Evolutionary conservation across 768 basidiomycete genomes (phyloP).

Genomic region (Cytidiella melzeri): DNA sequence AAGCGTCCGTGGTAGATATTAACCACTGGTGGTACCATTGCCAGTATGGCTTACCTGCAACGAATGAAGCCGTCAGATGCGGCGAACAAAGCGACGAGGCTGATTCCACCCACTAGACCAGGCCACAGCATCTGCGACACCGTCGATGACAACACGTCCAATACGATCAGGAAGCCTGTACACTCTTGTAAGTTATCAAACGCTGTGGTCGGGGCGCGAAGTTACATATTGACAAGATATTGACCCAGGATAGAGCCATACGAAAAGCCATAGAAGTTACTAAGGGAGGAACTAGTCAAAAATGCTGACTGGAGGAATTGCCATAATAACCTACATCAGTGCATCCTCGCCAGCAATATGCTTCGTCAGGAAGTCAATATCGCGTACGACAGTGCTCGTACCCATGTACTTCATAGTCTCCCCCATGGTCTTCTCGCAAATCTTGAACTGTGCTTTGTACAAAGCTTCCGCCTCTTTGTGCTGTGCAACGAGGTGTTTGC

Average conservation of each 20-base stretch:
- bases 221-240: slow-evolving; percentile 29
- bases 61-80: background rate
- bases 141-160: slow-evolving; percentile 26
- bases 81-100: slow-evolving; percentile 2
- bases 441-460: slow-evolving; percentile 19
- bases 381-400: slow-evolving; percentile 27
- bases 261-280: slow-evolving; percentile 27
- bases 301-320: background rate
- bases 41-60: slow-evolving; percentile 14
- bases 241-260: slow-evolving; percentile 28
- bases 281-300: background rate
- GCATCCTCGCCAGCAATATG: slow-evolving; percentile 23
- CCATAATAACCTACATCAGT: slow-evolving; percentile 17
- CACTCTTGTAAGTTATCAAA: background rate
- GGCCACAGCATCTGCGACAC: slow-evolving; percentile 23
- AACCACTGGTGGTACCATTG: slow-evolving; percentile 20
- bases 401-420: slow-evolving; percentile 25
- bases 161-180: slow-evolving; percentile 26
- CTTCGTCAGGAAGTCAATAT: slow-evolving; percentile 25
- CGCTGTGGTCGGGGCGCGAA: background rate
- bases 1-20: slow-evolving; percentile 19
- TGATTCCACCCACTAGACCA: slow-evolving; percentile 22
- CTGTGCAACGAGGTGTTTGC: slow-evolving; percentile 16
- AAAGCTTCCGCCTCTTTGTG: slow-evolving; percentile 20
- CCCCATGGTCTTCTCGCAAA: slow-evolving; percentile 25